Evolutionary conservation across 73 alveolate genomes (phyloP).

Genomic region (Tetrahymena borealis): DNA sequence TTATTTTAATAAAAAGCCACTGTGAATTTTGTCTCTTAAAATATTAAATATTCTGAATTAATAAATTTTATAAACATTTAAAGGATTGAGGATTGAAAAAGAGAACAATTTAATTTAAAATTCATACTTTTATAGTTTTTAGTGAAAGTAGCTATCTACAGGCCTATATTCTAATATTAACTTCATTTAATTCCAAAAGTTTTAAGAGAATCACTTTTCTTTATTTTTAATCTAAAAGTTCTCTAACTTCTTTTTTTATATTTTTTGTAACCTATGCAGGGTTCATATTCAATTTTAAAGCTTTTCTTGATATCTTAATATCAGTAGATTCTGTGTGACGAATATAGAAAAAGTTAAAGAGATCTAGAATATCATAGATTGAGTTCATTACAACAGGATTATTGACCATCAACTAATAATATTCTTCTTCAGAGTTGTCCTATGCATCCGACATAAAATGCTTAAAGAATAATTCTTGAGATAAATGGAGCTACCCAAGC

Average conservation of each 20-base stretch:
- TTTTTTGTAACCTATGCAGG: background rate
- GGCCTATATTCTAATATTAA: background rate
- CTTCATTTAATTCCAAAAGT: background rate
- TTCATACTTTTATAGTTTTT: background rate
- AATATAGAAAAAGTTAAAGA: background rate
- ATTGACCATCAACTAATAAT: background rate
- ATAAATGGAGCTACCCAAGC: background rate
- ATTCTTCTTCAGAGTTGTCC: background rate
- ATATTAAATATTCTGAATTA: too few relatives aligned
- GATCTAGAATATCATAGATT: background rate
- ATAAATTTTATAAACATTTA: background rate
- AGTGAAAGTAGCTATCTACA: background rate
- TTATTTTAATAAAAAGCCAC: background rate
- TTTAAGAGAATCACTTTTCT: background rate
- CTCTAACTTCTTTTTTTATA: background rate
- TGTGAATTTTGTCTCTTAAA: too few relatives aligned
- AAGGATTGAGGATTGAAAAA: background rate
- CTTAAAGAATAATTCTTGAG: background rate
- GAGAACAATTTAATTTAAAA: too few relatives aligned
- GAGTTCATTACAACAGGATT: background rate
- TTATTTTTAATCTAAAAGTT: background rate
- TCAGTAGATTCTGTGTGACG: background rate
- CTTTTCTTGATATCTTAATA: background rate
- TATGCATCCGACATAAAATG: background rate
- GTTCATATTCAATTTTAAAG: background rate